Evolutionary conservation across 2,329 filamentous ascomycete species (phyloP).

Genomic region (Diplodia corticola): DNA sequence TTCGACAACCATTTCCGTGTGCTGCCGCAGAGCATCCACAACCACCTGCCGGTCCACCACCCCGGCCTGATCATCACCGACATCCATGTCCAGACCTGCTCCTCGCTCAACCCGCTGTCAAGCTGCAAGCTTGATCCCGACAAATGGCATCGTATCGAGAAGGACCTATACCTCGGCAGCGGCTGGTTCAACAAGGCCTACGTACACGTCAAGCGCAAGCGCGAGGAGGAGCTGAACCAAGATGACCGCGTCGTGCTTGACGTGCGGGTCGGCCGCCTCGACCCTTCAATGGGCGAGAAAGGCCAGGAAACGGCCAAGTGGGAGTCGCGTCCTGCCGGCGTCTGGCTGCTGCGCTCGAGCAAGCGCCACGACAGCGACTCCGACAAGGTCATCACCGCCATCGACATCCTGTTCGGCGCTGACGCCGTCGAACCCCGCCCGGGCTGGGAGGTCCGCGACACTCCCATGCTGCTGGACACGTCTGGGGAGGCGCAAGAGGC

Average conservation of each 20-base stretch:
- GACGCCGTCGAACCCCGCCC: constrained; percentile 87
- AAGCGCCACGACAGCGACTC: constrained; percentile 75
- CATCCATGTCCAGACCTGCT: constrained; percentile 75
- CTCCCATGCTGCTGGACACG: constrained; percentile 69
- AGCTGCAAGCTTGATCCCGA: constrained; percentile 72
- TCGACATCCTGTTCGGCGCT: constrained; percentile 86
- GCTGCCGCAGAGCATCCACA: constrained; percentile 81
- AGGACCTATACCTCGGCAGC: constrained; percentile 79
- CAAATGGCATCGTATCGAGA: constrained; percentile 82
- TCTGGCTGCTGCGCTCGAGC: constrained; percentile 78
- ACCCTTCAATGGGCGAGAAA: constrained; percentile 62
- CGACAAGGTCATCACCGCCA: constrained; percentile 70
- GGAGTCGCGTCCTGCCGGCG: constrained; percentile 73
- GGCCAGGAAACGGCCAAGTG: constrained; percentile 64
- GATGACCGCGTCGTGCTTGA: constrained; percentile 80
- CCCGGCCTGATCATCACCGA: constrained; percentile 84
- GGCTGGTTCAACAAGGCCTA: constrained; percentile 77
- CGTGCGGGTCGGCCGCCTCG: constrained; percentile 69
- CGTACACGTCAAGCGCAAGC: constrained; percentile 78
- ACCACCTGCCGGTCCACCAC: constrained; percentile 79
- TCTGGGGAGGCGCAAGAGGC: constrained; percentile 64
- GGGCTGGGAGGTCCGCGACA: constrained; percentile 79
- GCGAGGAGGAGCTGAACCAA: constrained; percentile 75
- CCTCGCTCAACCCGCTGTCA: constrained; percentile 69
- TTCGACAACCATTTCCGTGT: constrained; percentile 88